These are phyloP conservation scores for Nannizziopsis arthrosporioides DNA, from an alignment of 2,329 filamentous ascomycete genomes.

Conservation along the genomic window DNA sequence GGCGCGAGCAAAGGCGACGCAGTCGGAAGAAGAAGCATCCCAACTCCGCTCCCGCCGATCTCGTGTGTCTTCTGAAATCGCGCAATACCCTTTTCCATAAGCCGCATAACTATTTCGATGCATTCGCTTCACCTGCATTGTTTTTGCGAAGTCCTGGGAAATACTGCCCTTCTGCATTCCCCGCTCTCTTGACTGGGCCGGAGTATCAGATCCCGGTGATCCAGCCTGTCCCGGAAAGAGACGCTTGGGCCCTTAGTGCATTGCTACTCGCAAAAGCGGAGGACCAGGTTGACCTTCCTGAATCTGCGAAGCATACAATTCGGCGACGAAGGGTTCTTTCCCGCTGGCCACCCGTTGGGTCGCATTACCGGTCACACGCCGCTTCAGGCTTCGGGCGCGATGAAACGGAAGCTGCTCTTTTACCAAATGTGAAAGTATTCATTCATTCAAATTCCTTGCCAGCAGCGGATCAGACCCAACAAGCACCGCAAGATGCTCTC, in stretches of 20 bases:
- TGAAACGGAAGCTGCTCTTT: constrained; percentile 20
- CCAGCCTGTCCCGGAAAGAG: constrained; percentile 11
- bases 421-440: constrained; percentile 27
- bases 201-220: constrained; percentile 27
- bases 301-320: constrained; percentile 10
- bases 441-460: constrained; percentile 9
- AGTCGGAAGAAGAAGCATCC: constrained; percentile 14
- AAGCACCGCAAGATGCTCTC: background rate
- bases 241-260: constrained; percentile 7
- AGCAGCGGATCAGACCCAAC: background rate
- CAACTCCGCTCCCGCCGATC: constrained; percentile 20
- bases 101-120: constrained; percentile 33
- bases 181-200: constrained; percentile 25
- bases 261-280: constrained; percentile 7
- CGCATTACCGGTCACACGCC: constrained; percentile 24
- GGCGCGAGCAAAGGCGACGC: constrained; percentile 8
- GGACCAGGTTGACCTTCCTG: background rate
- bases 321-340: constrained; percentile 29
- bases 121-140: constrained; percentile 34
- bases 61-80: constrained; percentile 27
- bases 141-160: constrained; percentile 34
- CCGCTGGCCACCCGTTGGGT: constrained; percentile 31
- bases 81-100: constrained; percentile 28
- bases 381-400: constrained; percentile 16
- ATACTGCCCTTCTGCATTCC: constrained; percentile 27